Evolutionary conservation across 345 rosid genomes (phyloP).

Genomic region (Eucalyptus urophylla): DNA sequence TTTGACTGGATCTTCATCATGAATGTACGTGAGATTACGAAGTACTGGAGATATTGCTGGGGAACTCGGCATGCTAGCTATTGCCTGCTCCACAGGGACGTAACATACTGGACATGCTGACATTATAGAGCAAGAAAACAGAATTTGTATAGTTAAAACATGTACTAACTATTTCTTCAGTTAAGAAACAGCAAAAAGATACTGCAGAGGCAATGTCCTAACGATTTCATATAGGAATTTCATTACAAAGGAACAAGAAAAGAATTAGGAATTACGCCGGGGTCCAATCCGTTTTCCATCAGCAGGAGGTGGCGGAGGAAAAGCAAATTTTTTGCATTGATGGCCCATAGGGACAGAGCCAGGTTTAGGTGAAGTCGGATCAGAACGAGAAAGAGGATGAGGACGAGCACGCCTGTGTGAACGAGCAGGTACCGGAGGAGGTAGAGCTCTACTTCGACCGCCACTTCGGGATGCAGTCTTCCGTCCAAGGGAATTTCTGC

Average conservation of each 20-base stretch:
- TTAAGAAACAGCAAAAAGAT: neutral
- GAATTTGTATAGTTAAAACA: neutral
- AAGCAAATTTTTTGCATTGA: slow-evolving; percentile 54
- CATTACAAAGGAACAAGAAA: neutral
- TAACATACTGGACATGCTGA: slow-evolving; percentile 90
- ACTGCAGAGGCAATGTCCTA: neutral
- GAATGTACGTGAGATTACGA: slow-evolving; percentile 43
- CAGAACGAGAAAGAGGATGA: neutral
- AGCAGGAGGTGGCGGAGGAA: slow-evolving; percentile 88
- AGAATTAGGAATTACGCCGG: slow-evolving; percentile 17
- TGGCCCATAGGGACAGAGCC: slow-evolving; percentile 8
- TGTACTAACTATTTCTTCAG: neutral
- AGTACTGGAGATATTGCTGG: slow-evolving; percentile 50
- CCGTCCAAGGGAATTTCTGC: slow-evolving; percentile 2
- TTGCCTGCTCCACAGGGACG: slow-evolving; percentile 61
- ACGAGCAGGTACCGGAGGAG: slow-evolving; percentile 1
- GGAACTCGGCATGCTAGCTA: slow-evolving; percentile 51
- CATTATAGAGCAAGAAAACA: neutral
- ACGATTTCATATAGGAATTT: neutral
- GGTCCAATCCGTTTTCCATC: slow-evolving; percentile 50
- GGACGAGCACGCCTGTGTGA: neutral
- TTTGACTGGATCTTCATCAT: slow-evolving; percentile 42
- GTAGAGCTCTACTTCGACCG: slow-evolving; percentile 9
- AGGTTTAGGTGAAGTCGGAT: neutral
- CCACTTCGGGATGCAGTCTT: slow-evolving; percentile 13